Conservation (phyloP, 1,284 basidiomycete genomes). For the Puccinia horiana region DNA sequence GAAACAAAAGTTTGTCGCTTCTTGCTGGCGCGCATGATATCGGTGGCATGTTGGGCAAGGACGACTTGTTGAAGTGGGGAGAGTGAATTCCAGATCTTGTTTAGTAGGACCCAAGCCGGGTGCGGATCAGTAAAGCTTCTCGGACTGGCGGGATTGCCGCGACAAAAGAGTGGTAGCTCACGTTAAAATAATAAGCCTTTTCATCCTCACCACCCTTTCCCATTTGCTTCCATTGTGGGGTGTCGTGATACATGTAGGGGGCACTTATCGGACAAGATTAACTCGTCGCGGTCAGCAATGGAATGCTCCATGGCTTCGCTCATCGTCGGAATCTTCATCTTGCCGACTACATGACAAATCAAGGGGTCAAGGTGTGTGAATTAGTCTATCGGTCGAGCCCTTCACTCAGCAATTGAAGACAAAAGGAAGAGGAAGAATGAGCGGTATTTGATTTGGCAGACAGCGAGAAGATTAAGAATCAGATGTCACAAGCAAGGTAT, state of each 20-base stretch:
- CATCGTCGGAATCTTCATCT: slow-evolving; percentile 28
- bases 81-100: slow-evolving; percentile 36
- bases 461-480: too few relatives aligned
- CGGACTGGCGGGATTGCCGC: not conserved
- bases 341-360: not conserved
- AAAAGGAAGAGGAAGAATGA: too few relatives aligned
- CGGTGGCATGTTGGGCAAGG: slow-evolving; percentile 35
- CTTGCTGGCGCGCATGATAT: slow-evolving; percentile 18
- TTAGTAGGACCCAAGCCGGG: not conserved
- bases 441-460: too few relatives aligned
- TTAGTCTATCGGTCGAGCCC: not conserved
- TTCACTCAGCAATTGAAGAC: not conserved
- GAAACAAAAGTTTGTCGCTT: not conserved
- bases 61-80: slow-evolving; percentile 37
- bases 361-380: not conserved
- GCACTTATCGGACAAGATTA: not conserved
- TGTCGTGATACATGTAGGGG: slow-evolving; percentile 43
- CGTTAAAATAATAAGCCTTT: slow-evolving; percentile 37
- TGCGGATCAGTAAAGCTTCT: not conserved
- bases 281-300: slow-evolving; percentile 18
- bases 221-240: slow-evolving; percentile 28
- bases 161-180: not conserved
- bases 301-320: slow-evolving; percentile 23
- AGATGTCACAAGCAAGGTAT: too few relatives aligned
- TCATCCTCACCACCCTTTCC: slow-evolving; percentile 41